A percentile compares a stretch with the other conserved stretches of the same genome.
These are phyloP conservation scores for Erysiphe pulchra DNA, from an alignment of 2,329 filamentous ascomycete species.

Conservation along the genomic window DNA sequence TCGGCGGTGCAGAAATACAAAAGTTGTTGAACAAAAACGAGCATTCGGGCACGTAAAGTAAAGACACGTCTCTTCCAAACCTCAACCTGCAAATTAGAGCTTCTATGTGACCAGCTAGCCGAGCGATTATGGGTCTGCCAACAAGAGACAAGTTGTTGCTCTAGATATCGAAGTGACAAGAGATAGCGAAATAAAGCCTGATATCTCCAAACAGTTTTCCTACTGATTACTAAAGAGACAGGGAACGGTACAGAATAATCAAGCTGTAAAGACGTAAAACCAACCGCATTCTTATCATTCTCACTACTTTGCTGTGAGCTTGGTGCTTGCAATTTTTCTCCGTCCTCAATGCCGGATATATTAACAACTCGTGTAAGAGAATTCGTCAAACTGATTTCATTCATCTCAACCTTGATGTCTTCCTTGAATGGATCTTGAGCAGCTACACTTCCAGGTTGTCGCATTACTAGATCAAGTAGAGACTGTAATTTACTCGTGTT, in stretches of 20 bases:
- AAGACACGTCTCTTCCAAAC: conserved; percentile 83
- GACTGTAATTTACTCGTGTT: conserved; percentile 89
- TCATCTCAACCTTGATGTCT: conserved; percentile 94
- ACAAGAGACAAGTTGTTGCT: conserved; percentile 60
- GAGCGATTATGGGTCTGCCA: conserved; percentile 80
- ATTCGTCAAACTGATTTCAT: conserved; percentile 75
- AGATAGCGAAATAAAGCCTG: conserved; percentile 90
- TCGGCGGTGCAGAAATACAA: conserved; percentile 93
- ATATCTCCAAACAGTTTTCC: conserved; percentile 91
- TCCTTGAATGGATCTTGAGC: conserved; percentile 94
- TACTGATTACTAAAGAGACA: conserved; percentile 78
- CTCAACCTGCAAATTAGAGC: conserved; percentile 47
- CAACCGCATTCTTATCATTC: conserved; percentile 63
- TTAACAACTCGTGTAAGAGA: conserved; percentile 91
- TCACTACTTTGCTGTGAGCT: conserved; percentile 39
- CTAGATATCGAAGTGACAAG: conserved; percentile 67
- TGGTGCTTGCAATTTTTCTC: conserved; percentile 53
- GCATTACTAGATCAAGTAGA: conserved; percentile 77
- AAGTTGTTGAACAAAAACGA: conserved; percentile 89
- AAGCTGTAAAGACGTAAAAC: conserved; percentile 78
- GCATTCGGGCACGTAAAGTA: conserved; percentile 79
- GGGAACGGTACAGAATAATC: conserved; percentile 92
- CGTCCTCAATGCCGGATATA: conserved; percentile 83
- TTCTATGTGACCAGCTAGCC: conserved; percentile 59
- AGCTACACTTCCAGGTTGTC: conserved; percentile 86